These are phyloP conservation scores for Pseudognaphalium luteoalbum DNA, from an alignment of 129 eudicot genomes.

Conservation along the genomic window DNA sequence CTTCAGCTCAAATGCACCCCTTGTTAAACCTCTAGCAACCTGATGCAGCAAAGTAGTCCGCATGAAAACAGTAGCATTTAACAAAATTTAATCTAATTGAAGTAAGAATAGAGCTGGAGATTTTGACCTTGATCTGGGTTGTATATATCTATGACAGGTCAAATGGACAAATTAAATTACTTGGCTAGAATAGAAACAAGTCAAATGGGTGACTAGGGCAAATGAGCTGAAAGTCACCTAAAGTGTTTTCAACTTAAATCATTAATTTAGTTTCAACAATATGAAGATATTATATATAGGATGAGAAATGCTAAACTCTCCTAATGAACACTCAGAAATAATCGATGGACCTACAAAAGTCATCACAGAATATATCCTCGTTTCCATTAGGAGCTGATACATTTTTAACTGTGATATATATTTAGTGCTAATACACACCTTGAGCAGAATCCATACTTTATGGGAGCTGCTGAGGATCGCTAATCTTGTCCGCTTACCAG, in stretches of 20 bases:
- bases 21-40: conserved; percentile 82
- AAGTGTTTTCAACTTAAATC: background rate
- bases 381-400: no score
- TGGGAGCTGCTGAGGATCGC: conserved; percentile 82
- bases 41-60: conserved; percentile 31
- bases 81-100: background rate
- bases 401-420: background rate
- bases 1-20: conserved; percentile 82
- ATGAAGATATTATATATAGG: no score
- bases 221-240: background rate
- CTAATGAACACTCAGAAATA: no score
- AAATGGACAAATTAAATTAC: no score
- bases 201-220: background rate
- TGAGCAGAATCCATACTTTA: conserved; percentile 83
- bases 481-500: conserved; percentile 76
- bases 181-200: background rate
- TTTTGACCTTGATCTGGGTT: background rate
- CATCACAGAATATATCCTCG: no score
- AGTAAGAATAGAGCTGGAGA: background rate
- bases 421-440: conserved; percentile 47
- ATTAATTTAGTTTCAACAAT: no score
- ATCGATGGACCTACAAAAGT: no score
- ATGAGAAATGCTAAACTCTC: no score
- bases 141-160: background rate
- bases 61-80: background rate